Conservation (phyloP, 169 alveolate genomes). For the Blepharisma undulans region DNA sequence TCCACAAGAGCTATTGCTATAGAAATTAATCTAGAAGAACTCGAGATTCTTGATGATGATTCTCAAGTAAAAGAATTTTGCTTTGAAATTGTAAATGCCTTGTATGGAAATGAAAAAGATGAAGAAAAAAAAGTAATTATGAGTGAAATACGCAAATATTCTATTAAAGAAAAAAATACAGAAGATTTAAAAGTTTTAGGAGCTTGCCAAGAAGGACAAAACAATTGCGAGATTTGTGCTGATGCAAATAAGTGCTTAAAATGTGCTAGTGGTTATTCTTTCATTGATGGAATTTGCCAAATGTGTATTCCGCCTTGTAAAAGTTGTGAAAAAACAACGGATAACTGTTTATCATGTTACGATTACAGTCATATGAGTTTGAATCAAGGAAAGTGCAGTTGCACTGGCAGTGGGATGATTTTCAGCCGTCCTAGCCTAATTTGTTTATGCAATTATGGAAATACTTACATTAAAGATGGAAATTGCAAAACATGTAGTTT, state of each 20-base stretch:
- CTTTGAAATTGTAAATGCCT: not conserved
- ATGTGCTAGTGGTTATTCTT: no score
- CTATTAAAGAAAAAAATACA: not conserved
- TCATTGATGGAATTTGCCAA: not conserved
- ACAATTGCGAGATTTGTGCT: not conserved
- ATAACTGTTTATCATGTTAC: no score
- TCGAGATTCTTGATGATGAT: not conserved
- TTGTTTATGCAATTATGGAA: not conserved
- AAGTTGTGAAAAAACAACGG: not conserved
- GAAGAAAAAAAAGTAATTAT: not conserved
- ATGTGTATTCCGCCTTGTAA: not conserved
- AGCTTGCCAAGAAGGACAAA: not conserved
- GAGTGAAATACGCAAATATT: not conserved
- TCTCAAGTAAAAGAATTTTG: not conserved
- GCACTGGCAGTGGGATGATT: not conserved
- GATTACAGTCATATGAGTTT: not conserved
- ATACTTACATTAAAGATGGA: not conserved
- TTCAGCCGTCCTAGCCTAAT: not conserved
- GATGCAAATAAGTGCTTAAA: no score
- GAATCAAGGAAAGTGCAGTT: not conserved
- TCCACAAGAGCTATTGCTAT: no score
- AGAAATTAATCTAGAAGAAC: not conserved
- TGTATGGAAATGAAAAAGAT: not conserved
- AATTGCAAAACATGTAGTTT: not conserved
- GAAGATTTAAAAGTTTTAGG: not conserved